A percentile compares a stretch with the other conserved stretches of the same genome.
These are phyloP conservation scores for Mycena sanguinolenta DNA, from an alignment of 768 basidiomycete species.

Conservation along the genomic window DNA sequence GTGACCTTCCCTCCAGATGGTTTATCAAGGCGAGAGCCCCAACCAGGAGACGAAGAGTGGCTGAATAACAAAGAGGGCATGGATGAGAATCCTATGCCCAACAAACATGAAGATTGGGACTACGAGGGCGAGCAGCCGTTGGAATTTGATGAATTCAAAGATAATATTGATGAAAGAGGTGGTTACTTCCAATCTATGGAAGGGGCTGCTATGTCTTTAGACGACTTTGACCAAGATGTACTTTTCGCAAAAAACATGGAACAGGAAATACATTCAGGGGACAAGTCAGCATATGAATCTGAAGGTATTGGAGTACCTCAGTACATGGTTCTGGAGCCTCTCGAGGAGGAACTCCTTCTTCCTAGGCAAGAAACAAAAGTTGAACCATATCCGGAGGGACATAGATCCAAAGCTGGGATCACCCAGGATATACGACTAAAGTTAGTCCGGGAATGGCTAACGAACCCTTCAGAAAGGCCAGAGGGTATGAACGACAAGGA, in stretches of 20 bases:
- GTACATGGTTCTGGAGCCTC: too few relatives aligned
- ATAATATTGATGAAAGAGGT: not conserved
- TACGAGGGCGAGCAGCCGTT: not conserved
- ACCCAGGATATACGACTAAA: not conserved
- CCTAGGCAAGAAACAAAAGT: too few relatives aligned
- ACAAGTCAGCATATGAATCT: too few relatives aligned
- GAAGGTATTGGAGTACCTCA: too few relatives aligned
- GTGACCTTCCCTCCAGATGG: not conserved
- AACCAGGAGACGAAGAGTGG: not conserved
- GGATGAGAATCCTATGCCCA: conserved; percentile 1
- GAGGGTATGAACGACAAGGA: not conserved
- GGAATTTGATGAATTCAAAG: not conserved
- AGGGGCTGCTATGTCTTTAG: too few relatives aligned
- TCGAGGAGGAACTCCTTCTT: too few relatives aligned
- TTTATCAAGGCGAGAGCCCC: too few relatives aligned
- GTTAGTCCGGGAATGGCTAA: not conserved
- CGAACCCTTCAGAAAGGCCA: not conserved
- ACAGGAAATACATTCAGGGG: not conserved
- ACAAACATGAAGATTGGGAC: not conserved
- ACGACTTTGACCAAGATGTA: too few relatives aligned
- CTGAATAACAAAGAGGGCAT: not conserved
- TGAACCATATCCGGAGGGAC: not conserved
- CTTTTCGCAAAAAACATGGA: too few relatives aligned
- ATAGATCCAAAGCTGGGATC: not conserved
- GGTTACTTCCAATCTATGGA: too few relatives aligned